Conservation (phyloP, 495 filamentous ascomycete species). For the Aspergillus nanangensis region DNA sequence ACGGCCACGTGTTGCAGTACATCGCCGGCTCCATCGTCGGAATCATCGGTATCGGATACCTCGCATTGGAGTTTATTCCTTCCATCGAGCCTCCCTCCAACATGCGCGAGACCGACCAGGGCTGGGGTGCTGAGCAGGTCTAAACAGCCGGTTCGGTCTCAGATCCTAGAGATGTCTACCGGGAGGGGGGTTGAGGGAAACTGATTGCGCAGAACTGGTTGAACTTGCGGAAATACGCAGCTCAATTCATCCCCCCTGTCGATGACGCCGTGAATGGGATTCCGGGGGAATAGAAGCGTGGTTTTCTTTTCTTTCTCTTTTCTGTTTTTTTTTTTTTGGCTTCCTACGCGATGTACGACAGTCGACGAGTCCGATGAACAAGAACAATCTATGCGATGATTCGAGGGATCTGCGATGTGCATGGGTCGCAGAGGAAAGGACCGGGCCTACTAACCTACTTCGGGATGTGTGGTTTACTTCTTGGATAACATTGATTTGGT, state of each 20-base stretch:
- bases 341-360: constrained; percentile 12
- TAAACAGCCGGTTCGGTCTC: constrained; percentile 32
- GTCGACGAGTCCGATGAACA: constrained; percentile 20
- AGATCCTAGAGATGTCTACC: not conserved
- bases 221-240: no score
- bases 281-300: not conserved
- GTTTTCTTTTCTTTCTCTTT: not conserved
- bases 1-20: constrained; percentile 49
- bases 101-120: constrained; percentile 87
- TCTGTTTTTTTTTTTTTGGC: not conserved
- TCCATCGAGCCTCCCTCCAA: constrained; percentile 96
- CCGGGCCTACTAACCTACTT: not conserved
- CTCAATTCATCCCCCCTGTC: no score
- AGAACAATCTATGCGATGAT: constrained; percentile 15
- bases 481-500: not conserved
- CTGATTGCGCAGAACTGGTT: no score
- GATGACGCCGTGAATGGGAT: not conserved
- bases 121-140: constrained; percentile 91
- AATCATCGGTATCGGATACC: constrained; percentile 72
- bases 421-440: not conserved
- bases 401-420: constrained; percentile 3
- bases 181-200: not conserved
- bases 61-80: constrained; percentile 86
- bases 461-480: not conserved
- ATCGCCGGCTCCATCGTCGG: constrained; percentile 71